Evolutionary conservation across 106 monocot genomes (phyloP).

Genomic region (Posidonia australis): DNA sequence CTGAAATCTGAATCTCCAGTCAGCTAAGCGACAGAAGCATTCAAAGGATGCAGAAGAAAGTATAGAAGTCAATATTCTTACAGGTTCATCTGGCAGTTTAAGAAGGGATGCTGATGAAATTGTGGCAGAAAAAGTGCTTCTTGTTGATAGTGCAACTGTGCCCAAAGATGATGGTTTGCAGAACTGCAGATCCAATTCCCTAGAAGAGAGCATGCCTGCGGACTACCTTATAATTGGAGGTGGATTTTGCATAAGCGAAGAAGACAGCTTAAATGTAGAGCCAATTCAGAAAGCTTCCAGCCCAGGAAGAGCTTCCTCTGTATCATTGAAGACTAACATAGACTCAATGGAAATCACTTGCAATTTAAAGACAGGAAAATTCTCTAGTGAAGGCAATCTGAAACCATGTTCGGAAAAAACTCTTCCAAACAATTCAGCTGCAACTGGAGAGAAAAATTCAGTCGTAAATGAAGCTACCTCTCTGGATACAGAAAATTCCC

Average conservation of each 20-base stretch:
- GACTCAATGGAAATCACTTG: neutral
- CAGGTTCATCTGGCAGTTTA: too few relatives aligned
- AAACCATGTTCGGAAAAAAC: neutral
- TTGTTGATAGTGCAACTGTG: too few relatives aligned
- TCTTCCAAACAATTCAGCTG: neutral
- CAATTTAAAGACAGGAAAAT: neutral
- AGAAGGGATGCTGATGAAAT: too few relatives aligned
- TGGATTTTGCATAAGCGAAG: conserved; percentile 15
- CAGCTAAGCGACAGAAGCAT: too few relatives aligned
- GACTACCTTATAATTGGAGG: conserved; percentile 22
- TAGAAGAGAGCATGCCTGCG: neutral
- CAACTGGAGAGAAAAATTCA: neutral
- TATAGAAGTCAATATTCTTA: too few relatives aligned
- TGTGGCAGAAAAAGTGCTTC: too few relatives aligned
- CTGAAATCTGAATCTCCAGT: too few relatives aligned
- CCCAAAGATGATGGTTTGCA: too few relatives aligned
- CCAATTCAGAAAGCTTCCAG: neutral
- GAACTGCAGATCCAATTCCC: too few relatives aligned
- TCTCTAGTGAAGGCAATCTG: neutral
- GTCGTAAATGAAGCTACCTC: neutral
- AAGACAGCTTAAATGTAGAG: neutral
- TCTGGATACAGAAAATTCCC: neutral
- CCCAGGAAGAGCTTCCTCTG: neutral
- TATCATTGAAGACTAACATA: neutral
- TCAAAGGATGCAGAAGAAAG: too few relatives aligned